These are phyloP conservation scores for Straminergon stramineum DNA, from an alignment of 225 moss, liverwort and hornwort species.

Conservation along the genomic window DNA sequence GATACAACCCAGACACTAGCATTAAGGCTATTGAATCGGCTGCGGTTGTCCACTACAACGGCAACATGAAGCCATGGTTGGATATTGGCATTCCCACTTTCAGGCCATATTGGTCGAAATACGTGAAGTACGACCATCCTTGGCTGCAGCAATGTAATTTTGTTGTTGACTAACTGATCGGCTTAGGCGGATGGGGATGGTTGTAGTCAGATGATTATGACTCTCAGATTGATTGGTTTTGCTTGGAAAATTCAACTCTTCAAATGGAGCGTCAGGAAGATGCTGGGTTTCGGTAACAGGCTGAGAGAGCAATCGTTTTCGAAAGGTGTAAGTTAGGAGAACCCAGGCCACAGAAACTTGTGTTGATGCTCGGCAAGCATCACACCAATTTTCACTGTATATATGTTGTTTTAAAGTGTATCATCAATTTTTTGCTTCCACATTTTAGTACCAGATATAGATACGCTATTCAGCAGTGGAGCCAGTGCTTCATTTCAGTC, in stretches of 20 bases:
- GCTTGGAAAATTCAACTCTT: background rate
- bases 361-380: background rate
- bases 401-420: background rate
- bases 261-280: background rate
- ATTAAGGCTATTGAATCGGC: conserved; percentile 51
- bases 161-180: background rate
- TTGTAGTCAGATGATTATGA: background rate
- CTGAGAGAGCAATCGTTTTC: background rate
- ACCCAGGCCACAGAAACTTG: background rate
- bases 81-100: conserved; percentile 77
- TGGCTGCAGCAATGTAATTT: conserved; percentile 45
- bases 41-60: conserved; percentile 86
- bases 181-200: background rate
- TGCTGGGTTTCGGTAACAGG: background rate
- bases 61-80: conserved; percentile 88
- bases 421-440: background rate
- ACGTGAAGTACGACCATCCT: conserved; percentile 62
- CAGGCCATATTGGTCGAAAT: conserved; percentile 75
- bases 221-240: background rate
- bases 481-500: background rate
- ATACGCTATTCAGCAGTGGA: background rate
- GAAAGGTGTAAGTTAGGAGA: background rate
- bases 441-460: background rate
- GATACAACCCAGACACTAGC: conserved; percentile 77
- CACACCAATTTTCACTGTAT: background rate